Conservation (phyloP, 1,139 yeast genomes). For the Candida labiduridarum region DNA sequence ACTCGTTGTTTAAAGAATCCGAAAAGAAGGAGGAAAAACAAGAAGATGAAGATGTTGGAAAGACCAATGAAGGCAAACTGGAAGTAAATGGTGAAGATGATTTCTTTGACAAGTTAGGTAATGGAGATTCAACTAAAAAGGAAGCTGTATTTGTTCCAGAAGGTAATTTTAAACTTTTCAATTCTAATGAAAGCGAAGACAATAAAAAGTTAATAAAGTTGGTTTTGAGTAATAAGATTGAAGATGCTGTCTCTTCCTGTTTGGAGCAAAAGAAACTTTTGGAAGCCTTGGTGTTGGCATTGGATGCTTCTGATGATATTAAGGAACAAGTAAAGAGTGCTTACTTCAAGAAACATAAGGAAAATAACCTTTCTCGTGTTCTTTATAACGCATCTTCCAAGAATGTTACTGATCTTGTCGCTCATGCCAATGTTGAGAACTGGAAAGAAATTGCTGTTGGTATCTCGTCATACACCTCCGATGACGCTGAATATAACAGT, state of each 20-base stretch:
- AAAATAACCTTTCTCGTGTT: slow-evolving; percentile 68
- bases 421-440: slow-evolving; percentile 71
- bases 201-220: slow-evolving; percentile 55
- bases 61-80: slow-evolving; percentile 24
- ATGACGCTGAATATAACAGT: slow-evolving; percentile 48
- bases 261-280: slow-evolving; percentile 62
- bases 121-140: slow-evolving; percentile 24
- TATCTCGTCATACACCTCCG: slow-evolving; percentile 58
- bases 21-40: background rate
- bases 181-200: slow-evolving; percentile 21
- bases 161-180: slow-evolving; percentile 46
- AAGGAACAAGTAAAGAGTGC: slow-evolving; percentile 71
- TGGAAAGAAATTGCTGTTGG: slow-evolving; percentile 87
- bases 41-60: slow-evolving; percentile 19
- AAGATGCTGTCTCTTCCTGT: slow-evolving; percentile 69
- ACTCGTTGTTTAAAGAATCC: slow-evolving; percentile 28
- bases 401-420: slow-evolving; percentile 71
- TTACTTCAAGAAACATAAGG: slow-evolving; percentile 63
- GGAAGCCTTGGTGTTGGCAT: slow-evolving; percentile 83
- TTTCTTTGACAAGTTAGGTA: slow-evolving; percentile 50
- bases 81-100: slow-evolving; percentile 44
- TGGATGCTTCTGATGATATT: slow-evolving; percentile 64
- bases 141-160: slow-evolving; percentile 37
- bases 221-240: slow-evolving; percentile 63
- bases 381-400: slow-evolving; percentile 64